A percentile compares a stretch with the other conserved stretches of the same genome.
phyloP scores from a whole-genome alignment of 2,329 filamentous ascomycete genomes.

The Penicillium griseofulvum region DNA sequence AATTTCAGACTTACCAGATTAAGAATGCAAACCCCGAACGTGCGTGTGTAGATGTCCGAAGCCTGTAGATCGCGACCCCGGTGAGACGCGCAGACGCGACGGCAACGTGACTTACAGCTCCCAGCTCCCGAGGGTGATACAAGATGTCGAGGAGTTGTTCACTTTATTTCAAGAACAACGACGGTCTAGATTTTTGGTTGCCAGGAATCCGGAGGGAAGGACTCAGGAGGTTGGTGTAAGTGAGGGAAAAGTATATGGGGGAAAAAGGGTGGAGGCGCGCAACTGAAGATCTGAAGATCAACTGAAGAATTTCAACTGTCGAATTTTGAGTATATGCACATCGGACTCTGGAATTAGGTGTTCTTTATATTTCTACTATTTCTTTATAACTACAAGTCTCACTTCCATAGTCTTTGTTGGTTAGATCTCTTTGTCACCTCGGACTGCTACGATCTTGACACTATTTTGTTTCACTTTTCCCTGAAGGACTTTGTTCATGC shows the following conservation, averaged over 20 bases:
- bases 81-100: constrained; percentile 27
- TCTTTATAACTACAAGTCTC: constrained; percentile 1
- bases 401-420: constrained; percentile 6
- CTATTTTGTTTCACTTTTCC: constrained; percentile 4
- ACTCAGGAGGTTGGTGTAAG: constrained; percentile 1
- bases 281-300: constrained; percentile 8
- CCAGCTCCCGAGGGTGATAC: background rate
- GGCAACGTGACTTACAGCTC: constrained; percentile 20
- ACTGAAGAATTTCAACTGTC: constrained; percentile 10
- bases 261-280: constrained; percentile 8
- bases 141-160: too few species aligned
- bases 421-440: constrained; percentile 5
- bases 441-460: background rate
- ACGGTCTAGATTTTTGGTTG: background rate
- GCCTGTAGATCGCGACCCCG: constrained; percentile 17
- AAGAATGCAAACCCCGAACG: background rate
- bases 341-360: background rate
- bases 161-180: background rate
- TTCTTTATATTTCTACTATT: constrained; percentile 3
- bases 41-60: background rate
- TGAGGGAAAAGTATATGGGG: constrained; percentile 6
- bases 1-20: background rate
- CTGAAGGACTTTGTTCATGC: background rate
- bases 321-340: background rate
- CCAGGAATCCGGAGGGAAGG: background rate